Evolutionary conservation across 176 grass and related monocot species (phyloP).

Genomic region (Tillandsia fasciculata): DNA sequence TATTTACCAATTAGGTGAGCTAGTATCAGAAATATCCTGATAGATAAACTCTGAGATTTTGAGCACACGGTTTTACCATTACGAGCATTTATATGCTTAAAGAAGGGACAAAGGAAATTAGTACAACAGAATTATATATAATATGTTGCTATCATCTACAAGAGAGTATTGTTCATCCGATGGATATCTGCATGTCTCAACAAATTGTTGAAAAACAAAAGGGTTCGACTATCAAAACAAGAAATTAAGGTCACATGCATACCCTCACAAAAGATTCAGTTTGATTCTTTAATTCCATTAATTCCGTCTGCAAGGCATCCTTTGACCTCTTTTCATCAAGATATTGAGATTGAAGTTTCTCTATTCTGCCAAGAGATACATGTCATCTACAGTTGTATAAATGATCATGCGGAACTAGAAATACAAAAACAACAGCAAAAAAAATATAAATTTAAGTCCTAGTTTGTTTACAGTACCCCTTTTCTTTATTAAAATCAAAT

Average conservation of each 20-base stretch:
- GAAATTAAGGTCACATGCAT: conserved; percentile 23
- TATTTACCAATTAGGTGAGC: background rate
- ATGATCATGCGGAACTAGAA: background rate
- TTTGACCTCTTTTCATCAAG: conserved; percentile 57
- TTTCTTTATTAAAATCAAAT: too few species aligned
- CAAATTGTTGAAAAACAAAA: too few species aligned
- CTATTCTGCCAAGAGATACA: conserved; percentile 37
- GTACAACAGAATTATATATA: too few species aligned
- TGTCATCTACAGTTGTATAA: conserved; percentile 4
- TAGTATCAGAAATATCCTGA: background rate
- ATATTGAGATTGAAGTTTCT: conserved; percentile 57
- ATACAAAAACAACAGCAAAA: background rate
- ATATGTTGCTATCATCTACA: too few species aligned
- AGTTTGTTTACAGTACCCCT: too few species aligned
- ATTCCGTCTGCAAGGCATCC: conserved; percentile 48
- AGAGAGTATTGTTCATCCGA: too few species aligned
- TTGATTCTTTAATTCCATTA: conserved; percentile 46
- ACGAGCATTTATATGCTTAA: conserved; percentile 6
- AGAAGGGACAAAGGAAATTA: conserved; percentile 6
- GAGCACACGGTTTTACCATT: too few species aligned
- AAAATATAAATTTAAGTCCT: background rate
- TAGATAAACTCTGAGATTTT: too few species aligned
- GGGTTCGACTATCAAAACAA: background rate
- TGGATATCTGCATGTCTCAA: too few species aligned
- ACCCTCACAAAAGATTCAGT: conserved; percentile 59